Base-by-base conservation (phyloP, 768 basidiomycete genomes). In the Cystofilobasidium ferigula region DNA sequence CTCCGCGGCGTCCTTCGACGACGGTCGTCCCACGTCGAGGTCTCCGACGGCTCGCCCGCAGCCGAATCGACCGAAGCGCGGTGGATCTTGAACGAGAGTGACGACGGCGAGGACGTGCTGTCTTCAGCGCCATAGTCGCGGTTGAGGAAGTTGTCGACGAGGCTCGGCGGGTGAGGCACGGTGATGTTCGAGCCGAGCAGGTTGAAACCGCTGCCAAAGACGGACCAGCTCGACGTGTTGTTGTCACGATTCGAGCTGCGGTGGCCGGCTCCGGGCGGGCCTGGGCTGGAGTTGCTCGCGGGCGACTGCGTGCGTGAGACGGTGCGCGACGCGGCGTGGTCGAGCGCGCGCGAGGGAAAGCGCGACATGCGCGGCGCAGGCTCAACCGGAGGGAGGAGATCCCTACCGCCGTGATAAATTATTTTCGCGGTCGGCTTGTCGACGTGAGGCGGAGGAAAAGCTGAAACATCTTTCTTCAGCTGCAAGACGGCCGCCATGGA, bases 401-500 rank as follows among this genome's bases (percentile, higher is more conserved):
- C 42, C 30, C n/a, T 5, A 20, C 20, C 26, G 42, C 32, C 30
- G 36, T 26, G 28, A 22, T 35, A 40, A 22, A 43, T 14, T 32
- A 36, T 26, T 53, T 35, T 18, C 0, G 42, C 13, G n/a, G 62
- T 14, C 28, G 35, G 24, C 38, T 26, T n/a, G 35, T 57, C n/a
- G 61, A 62, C 20, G 30, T 32, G 22, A 30, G 62, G 36, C 22
- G 32, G 62, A 14, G 24, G 48, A 18, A 30, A 42, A 38, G 51
- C 53, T 30, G 64, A n/a, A n/a, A 59, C 47, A 8, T 65, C 45
- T 71, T 85, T 10, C 30, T 54, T 54, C 7, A 54, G 84, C 3
- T 89, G 78, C 2, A 89, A 76, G n/a, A 88, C 74, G 57, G 83
- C 78, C 0, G 87, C 79, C 4, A 88, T 68, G 82, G 91, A 88